These are phyloP conservation scores for Diaporthe capsici DNA, from an alignment of 2,329 filamentous ascomycete genomes.

Conservation along the genomic window DNA sequence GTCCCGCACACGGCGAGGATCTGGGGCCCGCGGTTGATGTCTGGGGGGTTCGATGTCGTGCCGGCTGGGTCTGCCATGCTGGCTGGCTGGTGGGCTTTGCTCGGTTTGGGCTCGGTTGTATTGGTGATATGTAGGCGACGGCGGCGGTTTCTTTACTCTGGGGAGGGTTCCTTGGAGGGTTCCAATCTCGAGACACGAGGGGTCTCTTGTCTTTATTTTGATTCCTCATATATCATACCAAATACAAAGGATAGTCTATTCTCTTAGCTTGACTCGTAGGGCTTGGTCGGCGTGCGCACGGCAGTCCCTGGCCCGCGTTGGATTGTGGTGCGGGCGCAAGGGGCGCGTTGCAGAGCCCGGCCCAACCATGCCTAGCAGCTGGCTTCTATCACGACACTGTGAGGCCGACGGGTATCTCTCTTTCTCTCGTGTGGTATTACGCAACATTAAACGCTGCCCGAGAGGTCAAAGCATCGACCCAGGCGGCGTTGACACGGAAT, in stretches of 20 bases:
- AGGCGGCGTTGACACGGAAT: not conserved
- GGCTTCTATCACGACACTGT: not conserved
- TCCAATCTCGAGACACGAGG: not conserved
- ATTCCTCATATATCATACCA: not conserved
- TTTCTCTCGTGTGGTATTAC: not conserved
- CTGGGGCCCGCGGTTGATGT: slow-evolving; percentile 50
- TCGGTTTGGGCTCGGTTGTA: not conserved
- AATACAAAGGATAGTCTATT: not conserved
- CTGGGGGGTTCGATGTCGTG: slow-evolving; percentile 39
- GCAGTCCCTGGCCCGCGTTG: not conserved
- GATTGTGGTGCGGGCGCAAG: not conserved
- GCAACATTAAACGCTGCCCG: not conserved
- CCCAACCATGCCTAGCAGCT: not conserved
- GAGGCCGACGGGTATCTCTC: not conserved
- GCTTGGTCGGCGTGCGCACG: not conserved
- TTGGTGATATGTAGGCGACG: not conserved
- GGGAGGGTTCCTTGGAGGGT: not conserved
- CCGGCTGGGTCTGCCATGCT: slow-evolving; percentile 41
- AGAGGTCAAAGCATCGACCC: not conserved
- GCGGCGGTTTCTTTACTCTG: not conserved
- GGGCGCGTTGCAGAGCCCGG: not conserved
- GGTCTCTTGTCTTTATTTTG: not conserved
- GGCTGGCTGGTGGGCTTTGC: not conserved
- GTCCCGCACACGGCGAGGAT: slow-evolving; percentile 49
- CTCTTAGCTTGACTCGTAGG: not conserved